Conservation (phyloP, 495 filamentous ascomycete genomes). For the Neurospora terricola region DNA sequence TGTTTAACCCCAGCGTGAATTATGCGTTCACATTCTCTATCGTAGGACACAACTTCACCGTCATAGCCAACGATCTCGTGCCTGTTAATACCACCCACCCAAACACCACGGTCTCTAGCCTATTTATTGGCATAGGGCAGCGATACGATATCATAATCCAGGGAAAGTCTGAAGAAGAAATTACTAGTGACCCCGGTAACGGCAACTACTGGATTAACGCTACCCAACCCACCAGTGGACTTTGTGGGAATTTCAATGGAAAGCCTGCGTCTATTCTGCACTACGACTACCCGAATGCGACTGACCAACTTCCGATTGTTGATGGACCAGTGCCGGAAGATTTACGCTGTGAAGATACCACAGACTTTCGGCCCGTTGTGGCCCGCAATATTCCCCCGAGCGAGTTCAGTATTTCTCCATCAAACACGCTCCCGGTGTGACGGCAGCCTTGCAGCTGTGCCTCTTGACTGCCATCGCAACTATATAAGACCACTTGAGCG, state of each 20-base stretch:
- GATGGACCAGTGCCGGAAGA: constrained; percentile 4
- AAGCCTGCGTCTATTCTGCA: constrained; percentile 8
- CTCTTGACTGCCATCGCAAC: too few relatives aligned
- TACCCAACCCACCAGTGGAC: not conserved
- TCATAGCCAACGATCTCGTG: constrained; percentile 41
- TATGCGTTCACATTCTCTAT: constrained; percentile 38
- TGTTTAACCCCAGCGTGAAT: constrained; percentile 46
- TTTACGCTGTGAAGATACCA: constrained; percentile 4
- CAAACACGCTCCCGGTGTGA: not conserved
- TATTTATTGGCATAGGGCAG: constrained; percentile 53
- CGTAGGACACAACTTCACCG: constrained; percentile 39
- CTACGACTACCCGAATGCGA: constrained; percentile 6
- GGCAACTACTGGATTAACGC: constrained; percentile 37
- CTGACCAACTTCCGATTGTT: constrained; percentile 1
- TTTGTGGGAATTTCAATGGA: not conserved
- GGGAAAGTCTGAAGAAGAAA: not conserved
- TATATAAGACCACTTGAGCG: too few relatives aligned
- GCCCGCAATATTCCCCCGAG: not conserved
- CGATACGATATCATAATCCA: constrained; percentile 59
- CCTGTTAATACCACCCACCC: constrained; percentile 28
- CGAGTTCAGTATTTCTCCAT: not conserved
- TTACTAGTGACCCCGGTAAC: constrained; percentile 31
- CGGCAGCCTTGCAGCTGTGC: too few relatives aligned
- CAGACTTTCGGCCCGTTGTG: constrained; percentile 6
- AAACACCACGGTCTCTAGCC: constrained; percentile 22